Conservation (phyloP, 2,329 filamentous ascomycete genomes). For the Grosmannia penicillata region DNA sequence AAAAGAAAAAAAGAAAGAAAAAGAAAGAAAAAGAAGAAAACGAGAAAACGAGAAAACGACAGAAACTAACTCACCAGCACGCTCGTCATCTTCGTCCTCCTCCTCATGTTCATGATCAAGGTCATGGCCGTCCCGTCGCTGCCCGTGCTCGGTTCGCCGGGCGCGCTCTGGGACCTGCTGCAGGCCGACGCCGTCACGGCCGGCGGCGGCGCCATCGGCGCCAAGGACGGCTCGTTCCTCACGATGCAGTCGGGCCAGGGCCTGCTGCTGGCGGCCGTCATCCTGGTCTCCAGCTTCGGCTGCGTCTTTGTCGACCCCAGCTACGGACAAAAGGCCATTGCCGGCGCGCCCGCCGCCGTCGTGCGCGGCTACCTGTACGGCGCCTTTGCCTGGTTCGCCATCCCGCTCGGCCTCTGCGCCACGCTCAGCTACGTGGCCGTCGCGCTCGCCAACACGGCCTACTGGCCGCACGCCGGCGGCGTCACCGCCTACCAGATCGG, state of each 20-base stretch:
- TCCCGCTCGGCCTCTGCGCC: conserved; percentile 77
- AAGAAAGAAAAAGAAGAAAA: too few relatives aligned
- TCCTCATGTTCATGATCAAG: too few relatives aligned
- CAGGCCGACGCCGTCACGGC: too few relatives aligned
- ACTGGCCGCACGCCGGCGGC: conserved; percentile 18
- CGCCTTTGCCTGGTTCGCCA: conserved; percentile 78
- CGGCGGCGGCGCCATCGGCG: too few relatives aligned
- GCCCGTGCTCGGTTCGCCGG: too few relatives aligned
- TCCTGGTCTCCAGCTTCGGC: conserved; percentile 80
- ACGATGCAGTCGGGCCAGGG: too few relatives aligned
- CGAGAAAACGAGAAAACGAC: conserved; percentile 52
- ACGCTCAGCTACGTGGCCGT: conserved; percentile 74
- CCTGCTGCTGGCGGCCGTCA: conserved; percentile 44
- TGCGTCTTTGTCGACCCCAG: conserved; percentile 74
- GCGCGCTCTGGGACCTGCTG: too few relatives aligned
- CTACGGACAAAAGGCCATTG: conserved; percentile 88
- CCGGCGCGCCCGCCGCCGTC: conserved; percentile 66
- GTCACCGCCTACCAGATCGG: conserved; percentile 12
- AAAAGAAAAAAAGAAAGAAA: too few relatives aligned
- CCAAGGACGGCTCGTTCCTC: too few relatives aligned
- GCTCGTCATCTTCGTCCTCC: conserved; percentile 54
- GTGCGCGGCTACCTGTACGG: conserved; percentile 80
- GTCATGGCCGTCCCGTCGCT: too few relatives aligned
- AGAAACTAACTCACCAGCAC: conserved; percentile 66
- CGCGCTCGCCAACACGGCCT: conserved; percentile 57